These are phyloP conservation scores for Dactylellina haptotyla DNA, from an alignment of 2,329 filamentous ascomycete genomes.

Conservation along the genomic window DNA sequence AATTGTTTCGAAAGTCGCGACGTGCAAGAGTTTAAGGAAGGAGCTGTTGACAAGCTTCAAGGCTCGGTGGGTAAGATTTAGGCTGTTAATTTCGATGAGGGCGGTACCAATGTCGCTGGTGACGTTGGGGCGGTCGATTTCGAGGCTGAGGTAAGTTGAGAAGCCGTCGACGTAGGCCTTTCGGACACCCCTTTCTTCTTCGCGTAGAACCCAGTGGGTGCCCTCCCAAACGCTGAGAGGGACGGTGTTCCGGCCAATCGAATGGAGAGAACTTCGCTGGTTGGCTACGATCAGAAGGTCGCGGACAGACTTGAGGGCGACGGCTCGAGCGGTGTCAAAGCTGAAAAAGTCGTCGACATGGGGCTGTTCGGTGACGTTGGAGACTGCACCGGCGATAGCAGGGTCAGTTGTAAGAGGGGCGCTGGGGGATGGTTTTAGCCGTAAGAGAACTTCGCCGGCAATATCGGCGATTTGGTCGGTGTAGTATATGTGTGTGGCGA, in stretches of 20 bases:
- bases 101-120: slow-evolving; percentile 68
- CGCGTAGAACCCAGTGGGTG: slow-evolving; percentile 91
- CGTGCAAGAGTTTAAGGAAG: slow-evolving; percentile 83
- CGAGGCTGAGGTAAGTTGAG: slow-evolving; percentile 75
- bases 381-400: slow-evolving; percentile 64
- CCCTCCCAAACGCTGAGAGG: slow-evolving; percentile 90
- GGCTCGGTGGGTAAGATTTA: slow-evolving; percentile 56
- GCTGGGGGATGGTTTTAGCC: slow-evolving; percentile 74
- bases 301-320: slow-evolving; percentile 81
- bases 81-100: slow-evolving; percentile 62
- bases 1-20: slow-evolving; percentile 89
- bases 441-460: slow-evolving; percentile 80
- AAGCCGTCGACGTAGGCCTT: slow-evolving; percentile 87
- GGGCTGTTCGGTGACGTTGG: slow-evolving; percentile 66
- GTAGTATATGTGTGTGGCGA: slow-evolving; percentile 96
- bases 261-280: slow-evolving; percentile 68
- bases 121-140: slow-evolving; percentile 72
- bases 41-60: slow-evolving; percentile 59
- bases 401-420: slow-evolving; percentile 66
- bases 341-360: slow-evolving; percentile 71
- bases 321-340: slow-evolving; percentile 70
- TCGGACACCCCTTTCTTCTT: slow-evolving; percentile 79
- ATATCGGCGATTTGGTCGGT: slow-evolving; percentile 96
- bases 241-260: slow-evolving; percentile 77
- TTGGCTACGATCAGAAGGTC: slow-evolving; percentile 85